These are phyloP conservation scores for Tetradesmus lagerheimii DNA, from an alignment of 139 green algal genomes.

Conservation along the genomic window DNA sequence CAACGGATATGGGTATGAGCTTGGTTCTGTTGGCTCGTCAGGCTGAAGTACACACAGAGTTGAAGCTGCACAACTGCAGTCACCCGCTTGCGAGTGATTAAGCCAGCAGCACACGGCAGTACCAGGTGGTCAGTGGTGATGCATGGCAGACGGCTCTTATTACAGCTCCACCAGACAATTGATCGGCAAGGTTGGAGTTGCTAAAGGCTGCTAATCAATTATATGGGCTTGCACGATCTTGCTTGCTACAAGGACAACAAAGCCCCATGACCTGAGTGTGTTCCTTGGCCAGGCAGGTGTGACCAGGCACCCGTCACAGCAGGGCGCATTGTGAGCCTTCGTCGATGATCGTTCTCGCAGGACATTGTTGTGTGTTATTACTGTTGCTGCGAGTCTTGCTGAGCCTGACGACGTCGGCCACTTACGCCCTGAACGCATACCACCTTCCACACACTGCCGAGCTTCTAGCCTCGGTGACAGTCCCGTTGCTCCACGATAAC, in stretches of 20 bases:
- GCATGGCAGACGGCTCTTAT: too few species aligned
- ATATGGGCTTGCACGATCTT: too few species aligned
- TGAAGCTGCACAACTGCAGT: too few species aligned
- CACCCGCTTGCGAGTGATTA: too few species aligned
- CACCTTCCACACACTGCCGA: not conserved
- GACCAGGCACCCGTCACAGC: not conserved
- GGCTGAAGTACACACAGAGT: too few species aligned
- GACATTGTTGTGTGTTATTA: constrained; percentile 11
- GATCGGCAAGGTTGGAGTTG: too few species aligned
- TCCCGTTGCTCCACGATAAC: not conserved
- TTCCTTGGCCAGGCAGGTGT: not conserved
- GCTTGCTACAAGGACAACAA: not conserved
- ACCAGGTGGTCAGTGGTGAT: too few species aligned
- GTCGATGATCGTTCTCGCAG: not conserved
- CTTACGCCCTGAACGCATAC: constrained; percentile 26
- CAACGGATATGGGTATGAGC: too few species aligned
- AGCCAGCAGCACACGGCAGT: too few species aligned
- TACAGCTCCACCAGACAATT: too few species aligned
- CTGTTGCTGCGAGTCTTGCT: constrained; percentile 10
- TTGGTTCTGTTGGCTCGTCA: too few species aligned
- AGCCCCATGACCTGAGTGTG: constrained; percentile 2
- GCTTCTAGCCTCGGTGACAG: not conserved
- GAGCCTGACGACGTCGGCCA: not conserved
- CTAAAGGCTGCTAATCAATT: too few species aligned
- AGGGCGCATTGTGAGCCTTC: constrained; percentile 10